Conservation (phyloP, 495 filamentous ascomycete species). For the Aspergillus coremiiformis region DNA sequence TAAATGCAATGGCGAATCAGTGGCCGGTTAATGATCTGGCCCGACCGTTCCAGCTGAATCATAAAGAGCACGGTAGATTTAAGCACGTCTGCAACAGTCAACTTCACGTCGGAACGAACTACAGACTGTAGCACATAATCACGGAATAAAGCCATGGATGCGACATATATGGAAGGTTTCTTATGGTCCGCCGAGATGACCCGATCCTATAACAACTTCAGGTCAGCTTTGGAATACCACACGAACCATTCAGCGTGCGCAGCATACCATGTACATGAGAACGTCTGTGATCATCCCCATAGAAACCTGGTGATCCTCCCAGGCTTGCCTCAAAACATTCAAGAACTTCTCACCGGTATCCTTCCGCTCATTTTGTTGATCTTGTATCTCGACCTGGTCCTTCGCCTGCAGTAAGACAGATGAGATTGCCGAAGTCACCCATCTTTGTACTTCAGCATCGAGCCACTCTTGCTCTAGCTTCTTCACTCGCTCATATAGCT, state of each 20-base stretch:
- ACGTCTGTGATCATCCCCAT: slow-evolving; percentile 99
- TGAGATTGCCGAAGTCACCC: slow-evolving; percentile 55
- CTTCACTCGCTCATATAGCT: slow-evolving; percentile 74
- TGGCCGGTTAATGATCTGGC: slow-evolving; percentile 78
- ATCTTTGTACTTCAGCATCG: slow-evolving; percentile 54
- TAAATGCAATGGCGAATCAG: slow-evolving; percentile 75
- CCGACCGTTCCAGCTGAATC: slow-evolving; percentile 84
- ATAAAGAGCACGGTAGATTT: slow-evolving; percentile 81
- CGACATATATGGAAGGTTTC: slow-evolving; percentile 70
- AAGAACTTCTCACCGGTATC: slow-evolving; percentile 79
- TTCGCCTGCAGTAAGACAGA: slow-evolving; percentile 46
- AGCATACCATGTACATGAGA: slow-evolving; percentile 86
- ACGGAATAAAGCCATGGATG: slow-evolving; percentile 79
- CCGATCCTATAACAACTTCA: slow-evolving; percentile 50
- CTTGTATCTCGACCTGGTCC: slow-evolving; percentile 34
- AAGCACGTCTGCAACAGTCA: slow-evolving; percentile 58
- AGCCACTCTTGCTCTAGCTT: slow-evolving; percentile 77
- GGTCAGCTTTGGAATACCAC: background rate
- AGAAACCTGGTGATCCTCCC: slow-evolving; percentile 81
- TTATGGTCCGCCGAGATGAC: slow-evolving; percentile 63
- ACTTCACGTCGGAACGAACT: slow-evolving; percentile 35
- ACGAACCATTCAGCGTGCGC: background rate
- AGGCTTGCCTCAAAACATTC: slow-evolving; percentile 63
- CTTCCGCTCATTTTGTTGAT: slow-evolving; percentile 65
- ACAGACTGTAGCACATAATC: slow-evolving; percentile 65